Evolutionary conservation across 805 yeast genomes (phyloP).

Genomic region (Ascoidea tarda): DNA sequence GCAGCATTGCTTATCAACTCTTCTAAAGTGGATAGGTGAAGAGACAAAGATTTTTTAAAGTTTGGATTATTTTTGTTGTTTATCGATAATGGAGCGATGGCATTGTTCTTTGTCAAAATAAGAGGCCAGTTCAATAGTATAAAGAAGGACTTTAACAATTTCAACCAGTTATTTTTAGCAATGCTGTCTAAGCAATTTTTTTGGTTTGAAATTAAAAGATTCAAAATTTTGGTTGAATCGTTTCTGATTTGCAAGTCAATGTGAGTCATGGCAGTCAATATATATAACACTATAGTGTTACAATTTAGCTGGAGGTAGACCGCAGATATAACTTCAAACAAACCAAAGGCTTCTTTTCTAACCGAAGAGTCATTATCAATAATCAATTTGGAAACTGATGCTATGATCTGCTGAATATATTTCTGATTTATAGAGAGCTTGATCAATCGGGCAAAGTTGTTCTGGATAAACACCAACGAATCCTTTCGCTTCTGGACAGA

Average conservation of each 20-base stretch:
- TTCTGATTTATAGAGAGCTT: slow-evolving; percentile 1
- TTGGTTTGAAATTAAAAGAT: slow-evolving; percentile 29
- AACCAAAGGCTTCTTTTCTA: slow-evolving; percentile 3
- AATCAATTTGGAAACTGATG: slow-evolving; percentile 7
- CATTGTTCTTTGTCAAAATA: slow-evolving; percentile 14
- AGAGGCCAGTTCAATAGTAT: slow-evolving; percentile 66
- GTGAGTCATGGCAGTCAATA: slow-evolving; percentile 91
- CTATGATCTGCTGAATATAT: slow-evolving; percentile 2
- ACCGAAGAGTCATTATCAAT: slow-evolving; percentile 6
- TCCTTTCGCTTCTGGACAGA: slow-evolving; percentile 9
- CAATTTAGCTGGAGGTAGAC: slow-evolving; percentile 7
- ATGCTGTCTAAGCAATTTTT: slow-evolving; percentile 38
- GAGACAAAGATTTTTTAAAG: slow-evolving; percentile 22
- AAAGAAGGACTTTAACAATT: slow-evolving; percentile 52
- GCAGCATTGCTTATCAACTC: slow-evolving; percentile 8
- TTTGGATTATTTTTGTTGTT: slow-evolving; percentile 13
- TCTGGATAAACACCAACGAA: slow-evolving; percentile 5
- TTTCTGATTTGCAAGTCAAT: slow-evolving; percentile 62
- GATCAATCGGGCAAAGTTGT: slow-evolving; percentile 5
- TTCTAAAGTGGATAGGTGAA: slow-evolving; percentile 26
- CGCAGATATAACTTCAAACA: slow-evolving; percentile 1
- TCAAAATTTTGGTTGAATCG: slow-evolving; percentile 58
- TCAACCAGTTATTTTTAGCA: slow-evolving; percentile 51
- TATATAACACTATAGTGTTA: slow-evolving; percentile 42
- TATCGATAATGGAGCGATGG: slow-evolving; percentile 17